Percentiles rank a stretch among this genome's conserved stretches.
Evolutionary conservation across 2,329 filamentous ascomycete species (phyloP).

Genomic region (Colletotrichum eleusines): DNA sequence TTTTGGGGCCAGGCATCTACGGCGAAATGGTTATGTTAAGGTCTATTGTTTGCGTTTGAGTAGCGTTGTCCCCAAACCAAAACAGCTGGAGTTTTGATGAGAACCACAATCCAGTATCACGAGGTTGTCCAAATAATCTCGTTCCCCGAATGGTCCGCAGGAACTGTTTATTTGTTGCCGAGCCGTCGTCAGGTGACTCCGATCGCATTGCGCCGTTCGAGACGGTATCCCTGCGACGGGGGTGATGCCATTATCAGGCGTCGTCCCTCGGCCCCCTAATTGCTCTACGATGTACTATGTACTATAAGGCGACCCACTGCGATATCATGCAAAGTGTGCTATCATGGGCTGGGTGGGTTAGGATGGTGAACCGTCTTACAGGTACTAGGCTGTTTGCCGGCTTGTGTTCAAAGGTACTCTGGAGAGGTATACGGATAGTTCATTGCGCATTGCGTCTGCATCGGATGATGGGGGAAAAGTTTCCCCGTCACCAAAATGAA

Average conservation of each 20-base stretch:
- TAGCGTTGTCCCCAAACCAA: slow-evolving; percentile 23
- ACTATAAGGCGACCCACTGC: slow-evolving; percentile 5
- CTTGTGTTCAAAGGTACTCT: neutral
- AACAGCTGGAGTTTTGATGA: slow-evolving; percentile 40
- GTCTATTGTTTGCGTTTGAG: slow-evolving; percentile 30
- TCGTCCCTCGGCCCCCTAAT: neutral
- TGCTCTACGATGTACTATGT: slow-evolving; percentile 2
- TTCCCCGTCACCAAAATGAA: neutral
- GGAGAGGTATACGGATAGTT: neutral
- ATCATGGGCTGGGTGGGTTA: no score
- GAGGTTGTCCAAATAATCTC: neutral
- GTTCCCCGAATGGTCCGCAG: neutral
- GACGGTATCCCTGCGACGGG: slow-evolving; percentile 6
- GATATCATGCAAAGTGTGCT: neutral
- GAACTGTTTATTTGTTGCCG: slow-evolving; percentile 12
- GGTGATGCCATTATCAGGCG: slow-evolving; percentile 8
- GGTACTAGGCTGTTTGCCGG: neutral
- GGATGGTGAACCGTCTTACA: neutral
- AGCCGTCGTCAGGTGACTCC: neutral
- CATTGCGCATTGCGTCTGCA: no score
- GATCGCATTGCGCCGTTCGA: neutral
- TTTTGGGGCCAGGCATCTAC: slow-evolving; percentile 1
- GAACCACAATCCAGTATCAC: slow-evolving; percentile 10
- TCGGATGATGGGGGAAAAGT: neutral
- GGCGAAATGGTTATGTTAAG: slow-evolving; percentile 21